A percentile compares a stretch with the other conserved stretches of the same genome.
Evolutionary conservation across 2,329 filamentous ascomycete genomes (phyloP).

Genomic region (Helminthosporium solani): DNA sequence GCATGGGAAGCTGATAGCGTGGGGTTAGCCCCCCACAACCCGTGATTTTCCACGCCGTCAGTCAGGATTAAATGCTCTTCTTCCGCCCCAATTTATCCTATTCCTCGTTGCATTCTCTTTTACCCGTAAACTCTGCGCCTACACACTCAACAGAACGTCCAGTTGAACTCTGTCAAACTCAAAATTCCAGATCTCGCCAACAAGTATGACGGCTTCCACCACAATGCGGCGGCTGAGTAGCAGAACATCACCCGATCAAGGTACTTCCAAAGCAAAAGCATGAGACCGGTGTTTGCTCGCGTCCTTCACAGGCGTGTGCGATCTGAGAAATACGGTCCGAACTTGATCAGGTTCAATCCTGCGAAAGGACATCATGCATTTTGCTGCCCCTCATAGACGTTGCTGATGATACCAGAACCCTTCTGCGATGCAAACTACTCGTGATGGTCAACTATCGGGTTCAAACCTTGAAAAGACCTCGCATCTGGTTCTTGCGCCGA

Average conservation of each 20-base stretch:
- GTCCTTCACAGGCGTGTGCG: constrained; percentile 12
- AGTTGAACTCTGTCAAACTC: neutral
- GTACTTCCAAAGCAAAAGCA: constrained; percentile 38
- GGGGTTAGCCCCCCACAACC: too few relatives aligned
- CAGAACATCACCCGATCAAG: constrained; percentile 40
- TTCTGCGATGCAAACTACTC: constrained; percentile 24
- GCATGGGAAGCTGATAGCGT: too few relatives aligned
- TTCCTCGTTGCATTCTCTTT: too few relatives aligned
- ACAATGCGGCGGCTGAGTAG: constrained; percentile 34
- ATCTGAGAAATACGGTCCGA: constrained; percentile 57
- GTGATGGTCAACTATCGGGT: constrained; percentile 8
- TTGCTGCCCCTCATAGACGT: constrained; percentile 29
- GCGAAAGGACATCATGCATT: constrained; percentile 57
- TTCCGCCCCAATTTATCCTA: too few relatives aligned
- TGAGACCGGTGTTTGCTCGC: constrained; percentile 41
- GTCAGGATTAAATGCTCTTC: too few relatives aligned
- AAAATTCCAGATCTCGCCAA: neutral
- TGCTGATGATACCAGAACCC: constrained; percentile 40
- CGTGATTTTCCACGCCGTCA: too few relatives aligned
- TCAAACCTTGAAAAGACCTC: constrained; percentile 22
- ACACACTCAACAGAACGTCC: too few relatives aligned
- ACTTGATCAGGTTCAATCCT: constrained; percentile 57
- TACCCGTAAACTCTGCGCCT: too few relatives aligned
- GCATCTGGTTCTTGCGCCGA: constrained; percentile 25
- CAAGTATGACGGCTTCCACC: constrained; percentile 29